Evolutionary conservation across 2,329 filamentous ascomycete genomes (phyloP).

Genomic region (Apiospora hydei): DNA sequence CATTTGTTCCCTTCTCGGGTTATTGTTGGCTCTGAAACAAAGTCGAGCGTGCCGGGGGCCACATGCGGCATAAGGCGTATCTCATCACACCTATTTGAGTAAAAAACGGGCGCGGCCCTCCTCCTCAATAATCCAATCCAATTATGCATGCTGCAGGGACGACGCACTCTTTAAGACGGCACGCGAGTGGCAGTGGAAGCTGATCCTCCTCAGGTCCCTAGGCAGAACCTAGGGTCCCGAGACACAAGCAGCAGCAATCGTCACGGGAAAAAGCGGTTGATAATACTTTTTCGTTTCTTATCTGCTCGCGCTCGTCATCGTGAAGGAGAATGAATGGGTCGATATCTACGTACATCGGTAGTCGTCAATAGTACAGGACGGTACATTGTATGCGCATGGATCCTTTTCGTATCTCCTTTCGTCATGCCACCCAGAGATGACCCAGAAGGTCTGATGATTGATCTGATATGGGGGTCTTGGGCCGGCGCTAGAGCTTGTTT

Average conservation of each 20-base stretch:
- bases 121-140: constrained; percentile 8
- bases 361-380: background rate
- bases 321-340: background rate
- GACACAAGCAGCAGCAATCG: background rate
- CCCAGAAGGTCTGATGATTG: constrained; percentile 3
- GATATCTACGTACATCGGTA: background rate
- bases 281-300: background rate
- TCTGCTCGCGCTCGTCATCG: background rate
- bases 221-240: background rate
- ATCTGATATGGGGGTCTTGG: background rate
- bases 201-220: background rate
- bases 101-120: background rate
- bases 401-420: background rate
- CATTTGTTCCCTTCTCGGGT: constrained; percentile 21
- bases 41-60: constrained; percentile 8
- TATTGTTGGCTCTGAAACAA: constrained; percentile 21
- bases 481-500: constrained; percentile 16
- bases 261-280: constrained; percentile 2
- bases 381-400: background rate
- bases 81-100: constrained; percentile 14
- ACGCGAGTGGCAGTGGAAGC: constrained; percentile 10
- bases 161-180: background rate
- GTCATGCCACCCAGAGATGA: background rate
- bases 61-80: constrained; percentile 20
- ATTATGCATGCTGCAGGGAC: constrained; percentile 10